Evolutionary conservation across 2,329 filamentous ascomycete genomes (phyloP), one percentile per base, ranked within the genome.

Genomic region (Aspergillus sergii): DNA sequence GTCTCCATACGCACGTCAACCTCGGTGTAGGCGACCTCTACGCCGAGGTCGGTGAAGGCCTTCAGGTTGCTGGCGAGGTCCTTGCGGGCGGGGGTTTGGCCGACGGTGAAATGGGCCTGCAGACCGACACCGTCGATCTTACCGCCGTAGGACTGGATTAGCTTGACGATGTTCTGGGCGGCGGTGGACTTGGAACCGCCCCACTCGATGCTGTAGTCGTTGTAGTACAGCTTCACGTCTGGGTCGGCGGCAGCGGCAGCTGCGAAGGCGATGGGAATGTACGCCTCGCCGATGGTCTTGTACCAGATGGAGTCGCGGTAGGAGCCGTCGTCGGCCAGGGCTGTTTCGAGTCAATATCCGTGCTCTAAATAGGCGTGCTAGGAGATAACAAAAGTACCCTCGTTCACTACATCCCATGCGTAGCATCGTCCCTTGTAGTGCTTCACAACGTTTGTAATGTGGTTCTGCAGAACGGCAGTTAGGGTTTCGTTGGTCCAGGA

Each of bases 401-500:
- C 77, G 53, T 80, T 80, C 10, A 75, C 76, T 30, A 79, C 76
- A 64, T 79, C 77, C 78, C 78, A 79, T 4, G 74, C 75, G 58
- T 78, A 75, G 63, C 76, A 79, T 45, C 68, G 65, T 1, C 73
- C 75, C 58, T 74, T 76, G 62, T 73, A 80, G 60, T 78, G 76
- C 10, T 68, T 71, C 12, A 76, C 73, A 1, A 78, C 69, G 39
- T 72, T 77, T 43, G 74, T 76, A 56, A 79, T 78, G 57, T 80
- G 78, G 64, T 78, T 77, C 73, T 87, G 80, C 66, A 90, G 78
- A 23, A 86, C 83, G 4, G 78, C 76, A 16, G 82, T 83, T 4
- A 92, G 81, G 46, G 87, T 85, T 3, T 77, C 79, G 63, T 84
- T 84, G 16, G 85, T 89, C 85, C 86, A 91, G 39, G 81, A 81